A percentile compares a stretch with the other conserved stretches of the same genome.
These are phyloP conservation scores for Oenanthe javanica DNA, from an alignment of 140 eudicot species.

Conservation along the genomic window DNA sequence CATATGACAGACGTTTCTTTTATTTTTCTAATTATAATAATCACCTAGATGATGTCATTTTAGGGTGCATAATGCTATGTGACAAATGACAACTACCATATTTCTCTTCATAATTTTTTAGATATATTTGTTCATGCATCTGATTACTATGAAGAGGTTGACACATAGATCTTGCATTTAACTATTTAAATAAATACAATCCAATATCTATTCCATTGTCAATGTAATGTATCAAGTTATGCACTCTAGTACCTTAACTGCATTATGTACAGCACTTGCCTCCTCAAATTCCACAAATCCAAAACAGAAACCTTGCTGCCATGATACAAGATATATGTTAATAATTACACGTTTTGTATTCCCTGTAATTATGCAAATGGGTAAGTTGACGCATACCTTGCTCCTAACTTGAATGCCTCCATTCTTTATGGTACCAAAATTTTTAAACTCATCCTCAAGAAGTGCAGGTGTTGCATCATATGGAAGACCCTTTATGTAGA, in stretches of 20 bases:
- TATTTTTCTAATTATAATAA: not conserved
- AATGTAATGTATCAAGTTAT: not conserved
- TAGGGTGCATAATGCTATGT: not conserved
- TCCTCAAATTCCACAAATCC: conserved; percentile 94
- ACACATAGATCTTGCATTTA: not conserved
- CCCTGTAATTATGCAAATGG: not conserved
- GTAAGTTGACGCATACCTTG: conserved; percentile 38
- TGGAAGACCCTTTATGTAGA: conserved; percentile 75
- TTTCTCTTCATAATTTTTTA: not conserved
- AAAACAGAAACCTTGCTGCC: conserved; percentile 75
- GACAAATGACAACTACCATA: too few relatives aligned
- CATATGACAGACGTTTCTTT: not conserved
- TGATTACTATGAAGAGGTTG: too few relatives aligned
- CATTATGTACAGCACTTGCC: conserved; percentile 62
- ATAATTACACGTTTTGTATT: conserved; percentile 6
- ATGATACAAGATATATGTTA: conserved; percentile 19
- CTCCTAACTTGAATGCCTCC: conserved; percentile 83
- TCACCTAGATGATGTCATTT: not conserved
- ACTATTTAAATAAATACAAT: not conserved
- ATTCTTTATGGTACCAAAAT: conserved; percentile 69
- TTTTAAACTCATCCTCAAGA: conserved; percentile 65
- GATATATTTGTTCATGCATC: not conserved
- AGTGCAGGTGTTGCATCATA: conserved; percentile 44
- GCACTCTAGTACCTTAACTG: conserved; percentile 59
- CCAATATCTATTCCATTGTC: not conserved